Percentiles rank a stretch among this genome's conserved stretches.
Evolutionary conservation across 2,329 filamentous ascomycete genomes (phyloP).

Genomic region (Botryotinia convoluta): DNA sequence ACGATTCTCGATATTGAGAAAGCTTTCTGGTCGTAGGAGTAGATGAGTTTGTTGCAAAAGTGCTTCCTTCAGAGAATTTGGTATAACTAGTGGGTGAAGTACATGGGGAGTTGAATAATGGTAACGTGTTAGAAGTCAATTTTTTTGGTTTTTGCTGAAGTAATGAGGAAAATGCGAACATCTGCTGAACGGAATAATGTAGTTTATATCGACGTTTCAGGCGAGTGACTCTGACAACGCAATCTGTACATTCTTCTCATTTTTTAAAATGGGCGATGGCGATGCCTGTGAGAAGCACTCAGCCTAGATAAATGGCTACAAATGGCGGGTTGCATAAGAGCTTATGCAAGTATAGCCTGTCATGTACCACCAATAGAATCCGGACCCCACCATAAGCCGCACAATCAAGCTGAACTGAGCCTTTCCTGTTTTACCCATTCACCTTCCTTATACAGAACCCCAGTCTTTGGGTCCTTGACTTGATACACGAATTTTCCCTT

Average conservation of each 20-base stretch:
- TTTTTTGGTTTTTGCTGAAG: not conserved
- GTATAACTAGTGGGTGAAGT: not conserved
- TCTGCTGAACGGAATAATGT: not conserved
- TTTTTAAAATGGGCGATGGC: not conserved
- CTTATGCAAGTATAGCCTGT: not conserved
- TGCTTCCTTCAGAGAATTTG: not conserved
- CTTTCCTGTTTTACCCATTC: conserved; percentile 21
- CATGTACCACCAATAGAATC: not conserved
- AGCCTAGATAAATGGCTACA: not conserved
- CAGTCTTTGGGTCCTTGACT: conserved; percentile 17
- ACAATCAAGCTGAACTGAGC: conserved; percentile 1
- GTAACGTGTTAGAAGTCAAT: conserved; percentile 6
- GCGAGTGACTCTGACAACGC: no score
- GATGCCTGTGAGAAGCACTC: not conserved
- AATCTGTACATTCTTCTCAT: not conserved
- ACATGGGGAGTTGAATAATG: conserved; percentile 1
- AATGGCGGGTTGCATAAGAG: not conserved
- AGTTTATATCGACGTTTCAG: not conserved
- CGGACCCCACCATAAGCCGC: not conserved
- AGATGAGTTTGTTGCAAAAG: not conserved
- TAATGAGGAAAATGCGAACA: not conserved
- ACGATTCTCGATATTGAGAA: not conserved
- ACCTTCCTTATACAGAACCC: conserved; percentile 18
- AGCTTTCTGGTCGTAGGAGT: not conserved
- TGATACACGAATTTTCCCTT: conserved; percentile 19